Evolutionary conservation across 2,329 filamentous ascomycete species (phyloP).

Genomic region (Trichothecium roseum): DNA sequence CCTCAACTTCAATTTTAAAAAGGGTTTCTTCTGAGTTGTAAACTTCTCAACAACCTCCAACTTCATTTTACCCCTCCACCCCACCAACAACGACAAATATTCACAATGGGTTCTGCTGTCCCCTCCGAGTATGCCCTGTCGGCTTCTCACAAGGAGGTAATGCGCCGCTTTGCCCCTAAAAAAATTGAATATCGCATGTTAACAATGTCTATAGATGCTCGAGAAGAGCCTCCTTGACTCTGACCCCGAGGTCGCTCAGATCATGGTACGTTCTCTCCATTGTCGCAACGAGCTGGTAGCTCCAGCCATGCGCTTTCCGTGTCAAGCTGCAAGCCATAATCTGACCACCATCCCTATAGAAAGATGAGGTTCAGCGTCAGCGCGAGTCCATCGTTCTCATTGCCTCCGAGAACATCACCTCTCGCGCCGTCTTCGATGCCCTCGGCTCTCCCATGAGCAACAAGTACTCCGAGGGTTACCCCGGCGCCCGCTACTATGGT

Average conservation of each 20-base stretch:
- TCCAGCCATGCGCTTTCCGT: background rate
- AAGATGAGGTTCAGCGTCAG: constrained; percentile 91
- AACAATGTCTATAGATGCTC: constrained; percentile 60
- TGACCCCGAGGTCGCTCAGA: constrained; percentile 88
- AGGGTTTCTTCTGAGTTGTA: background rate
- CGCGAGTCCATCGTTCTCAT: constrained; percentile 98
- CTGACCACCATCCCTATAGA: constrained; percentile 38
- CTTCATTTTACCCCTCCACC: constrained; percentile 3
- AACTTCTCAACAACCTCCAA: constrained; percentile 2
- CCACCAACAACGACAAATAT: constrained; percentile 8
- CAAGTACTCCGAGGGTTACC: constrained; percentile 99
- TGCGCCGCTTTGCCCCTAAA: constrained; percentile 5
- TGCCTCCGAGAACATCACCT: constrained; percentile 98
- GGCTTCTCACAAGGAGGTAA: constrained; percentile 44
- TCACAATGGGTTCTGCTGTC: constrained; percentile 26
- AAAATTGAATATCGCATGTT: constrained; percentile 8
- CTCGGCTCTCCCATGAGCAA: constrained; percentile 93
- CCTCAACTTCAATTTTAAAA: constrained; percentile 2
- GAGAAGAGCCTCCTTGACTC: constrained; percentile 87
- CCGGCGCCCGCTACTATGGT: constrained; percentile 96
- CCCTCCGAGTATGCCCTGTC: constrained; percentile 41
- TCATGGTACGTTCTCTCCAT: constrained; percentile 66
- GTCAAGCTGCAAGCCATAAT: constrained; percentile 1
- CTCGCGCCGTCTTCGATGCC: constrained; percentile 94
- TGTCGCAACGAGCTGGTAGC: no score